Base-by-base conservation (phyloP, 345 rosid species). In the Moringa oleifera region DNA sequence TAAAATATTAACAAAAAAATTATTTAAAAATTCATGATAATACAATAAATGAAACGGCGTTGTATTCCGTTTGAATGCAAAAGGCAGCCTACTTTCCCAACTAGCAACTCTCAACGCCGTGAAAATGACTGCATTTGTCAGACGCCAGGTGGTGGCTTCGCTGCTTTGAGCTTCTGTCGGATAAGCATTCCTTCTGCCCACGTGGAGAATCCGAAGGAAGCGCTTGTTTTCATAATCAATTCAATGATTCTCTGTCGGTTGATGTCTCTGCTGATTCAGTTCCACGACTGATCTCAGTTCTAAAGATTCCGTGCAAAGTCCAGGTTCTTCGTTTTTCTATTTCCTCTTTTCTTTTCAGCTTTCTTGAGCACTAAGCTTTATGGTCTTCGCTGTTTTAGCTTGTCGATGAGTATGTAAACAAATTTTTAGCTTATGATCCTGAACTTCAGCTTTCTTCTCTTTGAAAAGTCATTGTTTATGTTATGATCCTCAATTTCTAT, bases 261-360 rank as follows among this genome's bases (percentile, higher is more conserved):
- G 22, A 24, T 22, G 4, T 62, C 51, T 46, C 23, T 0, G n/a
- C 0, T 51, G n/a, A 2, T 4, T 33, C 31, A 52, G 31, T 22
- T 53, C 66, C 60, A 25, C 23, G 15, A 51, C 6, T 20, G 21
- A 12, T 51, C 54, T 18, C 54, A 51, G 22, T 18, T 51, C 54
- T 51, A 6, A 51, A 51, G 20, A 18, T 20, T 2, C 64, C n/a
- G 21, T 52, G 53, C 52, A 23, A 51, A 45, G 46, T 53, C 63
- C 77, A 53, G 79, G 62, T 58, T 33, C 31, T 52, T 18, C 53
- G 46, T 62, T n/a, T 41, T 31, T 37, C 19, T 66, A 13, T 50
- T 19, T 51, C 11, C 54, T 18, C 15, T 51, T 18, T 18, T 51
- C 58, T 59, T 33, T 63, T 25, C 5, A 18, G n/a, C 47, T 58